Conservation (phyloP, 441 rosid genomes). For the Syzygium malaccense region DNA sequence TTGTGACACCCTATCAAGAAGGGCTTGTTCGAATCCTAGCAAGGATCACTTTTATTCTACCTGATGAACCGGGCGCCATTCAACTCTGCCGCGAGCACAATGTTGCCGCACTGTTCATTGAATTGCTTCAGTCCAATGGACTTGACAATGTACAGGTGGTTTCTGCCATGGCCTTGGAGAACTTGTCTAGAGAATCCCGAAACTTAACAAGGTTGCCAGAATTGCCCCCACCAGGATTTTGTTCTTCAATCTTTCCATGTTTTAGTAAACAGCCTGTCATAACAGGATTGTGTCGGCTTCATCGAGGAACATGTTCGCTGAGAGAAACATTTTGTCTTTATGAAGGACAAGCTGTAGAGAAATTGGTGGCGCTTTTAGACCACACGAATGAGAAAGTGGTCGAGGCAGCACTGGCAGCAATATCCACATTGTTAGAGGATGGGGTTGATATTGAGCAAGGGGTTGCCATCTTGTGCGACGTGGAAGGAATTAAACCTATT, state of each 20-base stretch:
- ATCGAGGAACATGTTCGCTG: slow-evolving; percentile 72
- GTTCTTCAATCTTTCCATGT: slow-evolving; percentile 66
- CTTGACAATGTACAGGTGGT: slow-evolving; percentile 78
- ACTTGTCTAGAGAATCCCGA: slow-evolving; percentile 67
- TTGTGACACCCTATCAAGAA: slow-evolving; percentile 67
- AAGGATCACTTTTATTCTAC: slow-evolving; percentile 70
- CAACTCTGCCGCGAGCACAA: slow-evolving; percentile 59
- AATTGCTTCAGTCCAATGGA: slow-evolving; percentile 73
- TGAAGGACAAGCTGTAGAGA: slow-evolving; percentile 83
- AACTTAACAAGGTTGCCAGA: slow-evolving; percentile 64
- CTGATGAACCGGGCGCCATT: slow-evolving; percentile 54
- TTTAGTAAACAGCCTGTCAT: slow-evolving; percentile 56
- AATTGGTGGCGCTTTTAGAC: slow-evolving; percentile 77
- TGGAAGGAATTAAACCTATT: slow-evolving; percentile 60
- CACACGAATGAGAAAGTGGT: slow-evolving; percentile 80
- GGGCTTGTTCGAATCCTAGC: slow-evolving; percentile 85
- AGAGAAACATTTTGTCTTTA: slow-evolving; percentile 74
- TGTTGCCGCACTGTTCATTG: slow-evolving; percentile 59
- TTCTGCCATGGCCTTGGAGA: slow-evolving; percentile 91
- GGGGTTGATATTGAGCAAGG: slow-evolving; percentile 79
- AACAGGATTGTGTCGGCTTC: slow-evolving; percentile 74
- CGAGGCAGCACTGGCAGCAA: slow-evolving; percentile 87
- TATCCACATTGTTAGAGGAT: slow-evolving; percentile 71
- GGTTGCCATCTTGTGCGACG: slow-evolving; percentile 46
- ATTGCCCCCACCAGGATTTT: slow-evolving; percentile 48